phyloP scores from a whole-genome alignment of 2,329 filamentous ascomycete genomes.

The Volutella citrinella region DNA sequence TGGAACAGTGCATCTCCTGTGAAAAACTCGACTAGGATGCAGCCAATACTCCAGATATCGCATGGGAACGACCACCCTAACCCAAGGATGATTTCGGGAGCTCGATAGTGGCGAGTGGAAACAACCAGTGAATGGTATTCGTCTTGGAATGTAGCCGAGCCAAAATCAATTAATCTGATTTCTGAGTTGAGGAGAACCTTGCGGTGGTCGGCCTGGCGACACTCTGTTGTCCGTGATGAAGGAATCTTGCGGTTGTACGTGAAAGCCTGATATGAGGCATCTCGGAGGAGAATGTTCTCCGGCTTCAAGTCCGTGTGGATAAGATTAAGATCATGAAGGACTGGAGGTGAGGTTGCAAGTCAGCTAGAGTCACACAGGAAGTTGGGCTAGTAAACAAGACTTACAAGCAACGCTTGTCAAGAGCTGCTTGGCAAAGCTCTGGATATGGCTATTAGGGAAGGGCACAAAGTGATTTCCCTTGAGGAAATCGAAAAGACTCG shows the following conservation, averaged over 20 bases:
- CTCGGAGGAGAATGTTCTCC: conserved; percentile 66
- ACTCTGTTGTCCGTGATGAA: conserved; percentile 59
- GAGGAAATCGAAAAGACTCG: conserved; percentile 97
- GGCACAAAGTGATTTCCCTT: conserved; percentile 97
- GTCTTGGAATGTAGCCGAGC: conserved; percentile 69
- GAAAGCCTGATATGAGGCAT: conserved; percentile 65
- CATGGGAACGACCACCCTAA: conserved; percentile 70
- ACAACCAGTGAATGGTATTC: conserved; percentile 72
- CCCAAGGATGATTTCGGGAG: conserved; percentile 68
- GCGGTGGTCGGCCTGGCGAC: conserved; percentile 60
- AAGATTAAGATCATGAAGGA: conserved; percentile 93
- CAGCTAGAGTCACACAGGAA: neutral
- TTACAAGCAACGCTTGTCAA: conserved; percentile 97
- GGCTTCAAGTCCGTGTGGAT: conserved; percentile 85
- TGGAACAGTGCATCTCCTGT: conserved; percentile 70
- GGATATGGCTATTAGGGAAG: conserved; percentile 97
- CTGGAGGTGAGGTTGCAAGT: conserved; percentile 42
- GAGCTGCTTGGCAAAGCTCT: conserved; percentile 91
- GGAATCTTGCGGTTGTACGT: conserved; percentile 69
- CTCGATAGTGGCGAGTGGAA: conserved; percentile 66
- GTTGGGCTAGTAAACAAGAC: conserved; percentile 33
- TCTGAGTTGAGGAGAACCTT: conserved; percentile 66
- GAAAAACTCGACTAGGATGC: conserved; percentile 71
- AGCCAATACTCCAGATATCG: conserved; percentile 73
- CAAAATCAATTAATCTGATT: conserved; percentile 69